These are phyloP conservation scores for Lachancea quebecensis DNA, from an alignment of 805 yeast genomes.

Conservation along the genomic window DNA sequence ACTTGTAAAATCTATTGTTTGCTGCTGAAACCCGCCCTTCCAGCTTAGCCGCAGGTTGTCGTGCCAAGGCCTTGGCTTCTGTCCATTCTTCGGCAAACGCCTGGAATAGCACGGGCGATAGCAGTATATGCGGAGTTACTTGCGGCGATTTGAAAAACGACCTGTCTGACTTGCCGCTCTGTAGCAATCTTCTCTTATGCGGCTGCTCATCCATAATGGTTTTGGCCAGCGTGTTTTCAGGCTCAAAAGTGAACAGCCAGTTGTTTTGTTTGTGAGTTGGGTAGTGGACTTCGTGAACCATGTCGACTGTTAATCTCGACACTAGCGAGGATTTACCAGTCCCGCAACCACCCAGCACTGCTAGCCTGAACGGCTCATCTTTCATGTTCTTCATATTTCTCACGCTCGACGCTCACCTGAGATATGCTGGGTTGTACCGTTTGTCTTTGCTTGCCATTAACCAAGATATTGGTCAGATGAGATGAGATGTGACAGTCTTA, in stretches of 20 bases:
- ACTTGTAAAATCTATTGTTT: conserved; percentile 4
- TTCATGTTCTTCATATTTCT: conserved; percentile 13
- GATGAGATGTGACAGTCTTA: background rate
- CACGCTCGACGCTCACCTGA: too few species aligned
- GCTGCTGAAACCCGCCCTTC: background rate
- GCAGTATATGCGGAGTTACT: conserved; percentile 23
- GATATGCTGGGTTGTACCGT: too few species aligned
- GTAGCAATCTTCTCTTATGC: conserved; percentile 34
- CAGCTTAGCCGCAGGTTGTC: background rate
- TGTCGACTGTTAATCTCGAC: conserved; percentile 41
- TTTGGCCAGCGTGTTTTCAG: conserved; percentile 35
- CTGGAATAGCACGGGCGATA: conserved; percentile 37
- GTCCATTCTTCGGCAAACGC: conserved; percentile 25
- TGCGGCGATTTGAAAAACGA: conserved; percentile 30
- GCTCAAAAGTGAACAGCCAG: conserved; percentile 47
- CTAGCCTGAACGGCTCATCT: conserved; percentile 47
- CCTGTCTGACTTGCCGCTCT: conserved; percentile 15
- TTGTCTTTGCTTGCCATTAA: too few species aligned
- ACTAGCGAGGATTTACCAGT: conserved; percentile 58
- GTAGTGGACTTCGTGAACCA: conserved; percentile 61
- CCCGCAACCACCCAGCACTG: conserved; percentile 51
- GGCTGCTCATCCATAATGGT: conserved; percentile 43
- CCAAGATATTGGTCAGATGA: background rate
- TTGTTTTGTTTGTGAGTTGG: conserved; percentile 64
- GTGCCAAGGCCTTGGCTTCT: conserved; percentile 12